Evolutionary conservation across 768 basidiomycete genomes (phyloP).

Genomic region (Favolaschia claudopus): DNA sequence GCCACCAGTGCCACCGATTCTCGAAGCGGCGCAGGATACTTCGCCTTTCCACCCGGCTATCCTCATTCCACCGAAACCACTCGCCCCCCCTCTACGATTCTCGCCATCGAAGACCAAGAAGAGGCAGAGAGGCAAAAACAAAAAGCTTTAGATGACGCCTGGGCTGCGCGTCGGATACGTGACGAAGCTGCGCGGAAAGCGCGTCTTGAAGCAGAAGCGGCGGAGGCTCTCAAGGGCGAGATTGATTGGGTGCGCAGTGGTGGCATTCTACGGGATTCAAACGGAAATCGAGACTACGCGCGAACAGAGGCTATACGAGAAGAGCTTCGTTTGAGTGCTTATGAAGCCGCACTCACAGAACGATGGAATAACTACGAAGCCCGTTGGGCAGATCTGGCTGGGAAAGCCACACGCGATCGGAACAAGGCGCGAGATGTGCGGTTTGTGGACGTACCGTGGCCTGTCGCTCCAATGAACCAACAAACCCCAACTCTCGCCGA

Average conservation of each 20-base stretch:
- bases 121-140: slow-evolving; percentile 17
- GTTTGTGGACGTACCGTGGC: slow-evolving; percentile 74
- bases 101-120: neutral
- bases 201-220: slow-evolving; percentile 41
- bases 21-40: slow-evolving; percentile 15
- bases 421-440: slow-evolving; percentile 29
- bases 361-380: slow-evolving; percentile 64
- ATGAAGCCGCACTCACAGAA: slow-evolving; percentile 44
- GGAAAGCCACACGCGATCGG: slow-evolving; percentile 29
- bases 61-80: neutral
- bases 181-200: slow-evolving; percentile 24
- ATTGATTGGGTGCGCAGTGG: slow-evolving; percentile 68
- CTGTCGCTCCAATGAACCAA: slow-evolving; percentile 39
- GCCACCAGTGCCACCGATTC: neutral
- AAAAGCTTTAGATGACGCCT: slow-evolving; percentile 22
- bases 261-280: slow-evolving; percentile 58
- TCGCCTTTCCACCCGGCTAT: slow-evolving; percentile 18
- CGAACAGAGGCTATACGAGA: slow-evolving; percentile 56
- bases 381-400: slow-evolving; percentile 54
- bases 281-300: slow-evolving; percentile 56
- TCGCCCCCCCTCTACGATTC: neutral
- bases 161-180: slow-evolving; percentile 17
- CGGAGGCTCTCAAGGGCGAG: slow-evolving; percentile 57
- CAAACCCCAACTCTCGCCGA: slow-evolving; percentile 32
- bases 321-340: slow-evolving; percentile 54